These are phyloP conservation scores for Linum lewisii DNA, from an alignment of 345 rosid genomes.

Conservation along the genomic window DNA sequence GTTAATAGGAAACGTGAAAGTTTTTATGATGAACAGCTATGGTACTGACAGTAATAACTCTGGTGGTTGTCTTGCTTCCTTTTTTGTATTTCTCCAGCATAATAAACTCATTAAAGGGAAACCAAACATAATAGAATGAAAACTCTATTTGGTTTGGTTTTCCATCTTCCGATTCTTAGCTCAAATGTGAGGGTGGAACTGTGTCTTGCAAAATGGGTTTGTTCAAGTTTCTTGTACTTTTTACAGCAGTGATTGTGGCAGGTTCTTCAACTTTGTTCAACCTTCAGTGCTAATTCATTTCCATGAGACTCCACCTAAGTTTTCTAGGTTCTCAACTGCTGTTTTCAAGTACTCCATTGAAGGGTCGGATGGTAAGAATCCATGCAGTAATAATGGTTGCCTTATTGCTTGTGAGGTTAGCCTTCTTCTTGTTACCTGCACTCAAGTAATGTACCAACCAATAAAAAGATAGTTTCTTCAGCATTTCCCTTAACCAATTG, in stretches of 20 bases:
- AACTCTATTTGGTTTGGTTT: neutral
- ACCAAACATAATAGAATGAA: neutral
- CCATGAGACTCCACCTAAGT: constrained; percentile 26
- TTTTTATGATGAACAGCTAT: constrained; percentile 31
- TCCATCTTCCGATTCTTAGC: constrained; percentile 7
- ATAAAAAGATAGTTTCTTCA: neutral
- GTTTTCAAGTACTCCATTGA: constrained; percentile 29
- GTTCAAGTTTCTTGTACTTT: constrained; percentile 15
- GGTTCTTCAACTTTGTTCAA: constrained; percentile 19
- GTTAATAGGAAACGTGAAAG: constrained; percentile 25
- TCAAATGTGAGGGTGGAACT: constrained; percentile 19
- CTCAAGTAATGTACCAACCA: too few relatives aligned
- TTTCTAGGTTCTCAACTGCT: constrained; percentile 31
- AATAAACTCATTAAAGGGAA: constrained; percentile 7
- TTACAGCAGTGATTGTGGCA: constrained; percentile 17
- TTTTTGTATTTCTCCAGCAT: constrained; percentile 11
- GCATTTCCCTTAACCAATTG: neutral
- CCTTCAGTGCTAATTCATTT: constrained; percentile 25
- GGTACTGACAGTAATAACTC: constrained; percentile 31
- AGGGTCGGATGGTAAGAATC: constrained; percentile 25
- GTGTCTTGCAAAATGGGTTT: constrained; percentile 21
- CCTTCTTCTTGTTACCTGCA: neutral
- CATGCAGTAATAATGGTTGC: constrained; percentile 27
- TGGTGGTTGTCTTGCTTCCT: constrained; percentile 27
- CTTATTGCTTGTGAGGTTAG: constrained; percentile 33